Conservation (phyloP, 176 grass and related monocot genomes). For the Luzula sylvatica region DNA sequence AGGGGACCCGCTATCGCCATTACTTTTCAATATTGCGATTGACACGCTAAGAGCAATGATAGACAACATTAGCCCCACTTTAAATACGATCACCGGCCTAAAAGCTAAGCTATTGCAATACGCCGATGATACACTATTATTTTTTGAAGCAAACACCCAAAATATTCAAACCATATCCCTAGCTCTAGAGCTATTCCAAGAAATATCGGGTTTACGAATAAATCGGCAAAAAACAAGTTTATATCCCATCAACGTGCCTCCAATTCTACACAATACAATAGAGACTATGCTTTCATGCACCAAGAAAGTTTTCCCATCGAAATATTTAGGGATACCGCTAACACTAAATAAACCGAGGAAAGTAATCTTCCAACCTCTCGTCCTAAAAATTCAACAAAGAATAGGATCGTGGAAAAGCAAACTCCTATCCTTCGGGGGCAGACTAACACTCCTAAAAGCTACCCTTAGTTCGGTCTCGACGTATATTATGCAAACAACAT, state of each 20-base stretch:
- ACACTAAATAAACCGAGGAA: background rate
- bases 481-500: background rate
- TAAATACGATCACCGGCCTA: background rate
- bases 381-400: background rate
- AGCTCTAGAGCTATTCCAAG: background rate
- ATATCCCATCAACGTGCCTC: background rate
- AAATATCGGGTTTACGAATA: background rate
- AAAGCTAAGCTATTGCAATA: background rate
- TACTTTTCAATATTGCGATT: background rate
- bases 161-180: background rate
- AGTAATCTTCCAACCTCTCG: background rate
- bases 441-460: background rate
- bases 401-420: background rate
- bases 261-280: background rate
- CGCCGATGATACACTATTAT: background rate
- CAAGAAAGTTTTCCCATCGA: too few relatives aligned
- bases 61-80: background rate
- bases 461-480: background rate
- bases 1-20: background rate
- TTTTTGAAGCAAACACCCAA: background rate
- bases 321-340: background rate
- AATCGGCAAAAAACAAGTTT: background rate
- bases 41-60: background rate
- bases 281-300: too few relatives aligned
- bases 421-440: background rate